Evolutionary conservation across 2,329 filamentous ascomycete genomes (phyloP), one percentile per base, ranked within the genome.

Genomic region (Pseudocercospora macadamiae): DNA sequence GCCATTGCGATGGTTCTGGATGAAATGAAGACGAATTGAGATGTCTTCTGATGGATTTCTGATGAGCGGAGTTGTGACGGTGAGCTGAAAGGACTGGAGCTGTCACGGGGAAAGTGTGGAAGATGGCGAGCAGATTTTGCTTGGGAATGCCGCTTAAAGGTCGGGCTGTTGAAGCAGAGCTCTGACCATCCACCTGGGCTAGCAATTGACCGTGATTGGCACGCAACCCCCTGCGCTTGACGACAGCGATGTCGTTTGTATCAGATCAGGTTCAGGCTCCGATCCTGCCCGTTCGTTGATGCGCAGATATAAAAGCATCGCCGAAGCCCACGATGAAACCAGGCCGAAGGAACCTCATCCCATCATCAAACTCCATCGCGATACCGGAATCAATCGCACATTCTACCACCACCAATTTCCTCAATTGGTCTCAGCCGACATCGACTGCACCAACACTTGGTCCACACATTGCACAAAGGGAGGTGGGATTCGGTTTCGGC

Each of bases 1-100:
- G 89, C 87, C 89, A 92, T 92, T 90, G 84, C 85, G 84, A 86
- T 80, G 82, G 82, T 78, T 53, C 80, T 71, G 73, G 75, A 75
- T 61, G 62, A 58, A 55, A 53, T 60, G 61, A 63, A 55, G 63
- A 63, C 59, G 60, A 59, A 52, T 52, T 45, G 47, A 45, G 54
- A 25, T 30, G 49, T 57, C 59, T 60, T 62, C 44, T 60, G 64
- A 66, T 64, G 57, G 62, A 48, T 49, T 59, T 60, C 59, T 64
- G 65, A 66, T 65, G 65, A 64, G 62, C 63, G 64, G 64, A 65
- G 64, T 51, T 60, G 64, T 66, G 62, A 54, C 62, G 57, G 51
- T 59, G 65, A 62, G 47, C 52, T 61, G 59, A 64, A 64, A 61
- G 60, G 62, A 65, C 57, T 63, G 62, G 59, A 66, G 57, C 59